Base-by-base conservation (phyloP, 148 eudicot species). In the Agrostemma githago region DNA sequence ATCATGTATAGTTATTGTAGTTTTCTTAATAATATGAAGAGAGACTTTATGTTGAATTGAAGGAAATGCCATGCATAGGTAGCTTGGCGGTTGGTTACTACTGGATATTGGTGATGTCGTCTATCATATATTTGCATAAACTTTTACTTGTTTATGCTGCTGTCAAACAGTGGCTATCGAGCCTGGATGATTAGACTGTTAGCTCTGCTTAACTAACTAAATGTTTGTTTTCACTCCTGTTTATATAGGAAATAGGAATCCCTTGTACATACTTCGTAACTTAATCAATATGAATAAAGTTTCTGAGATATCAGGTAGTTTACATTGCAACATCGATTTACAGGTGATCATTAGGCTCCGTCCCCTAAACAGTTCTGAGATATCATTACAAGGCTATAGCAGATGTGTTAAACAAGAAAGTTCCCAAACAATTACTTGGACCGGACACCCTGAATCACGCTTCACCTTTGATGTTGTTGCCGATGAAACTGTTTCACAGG, bases 401-500 rank as follows among this genome's bases (percentile, higher is more conserved):
- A 82, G 81, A 78, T 95, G 99, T 77, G 90, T 95, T n/a, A 84
- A 78, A 80, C 99, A 95, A 82, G 99, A 92, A 79, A 88, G 93
- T 72, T 79, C 86, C 66, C 99, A 95, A 75, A 84, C 96, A 48
- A 79, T 95, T 65, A 88, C 99, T 0, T 95, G 99, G 99, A 87
- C 82, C n/a, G 99, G 99, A 66, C 96, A 92, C 74, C 99, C 99
- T 44, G 99, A 95, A 75, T 88, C 99, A 43, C 93, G 99, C 59
- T 95, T 92, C 76, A 95, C 99, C 5, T 95, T 95, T 80, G 99
- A 95, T 61, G 77, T 87, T 78, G 94, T 95, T 76, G 99, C 97
- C 0, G 99, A 95, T 79, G 99, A 95, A 80, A 86, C 65, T 83
- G 91, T 95, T 79, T 84, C 87, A 84, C 99, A 95, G 97, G 98